Conservation (phyloP, 2,329 filamentous ascomycete species). For the Diplodia seriata region DNA sequence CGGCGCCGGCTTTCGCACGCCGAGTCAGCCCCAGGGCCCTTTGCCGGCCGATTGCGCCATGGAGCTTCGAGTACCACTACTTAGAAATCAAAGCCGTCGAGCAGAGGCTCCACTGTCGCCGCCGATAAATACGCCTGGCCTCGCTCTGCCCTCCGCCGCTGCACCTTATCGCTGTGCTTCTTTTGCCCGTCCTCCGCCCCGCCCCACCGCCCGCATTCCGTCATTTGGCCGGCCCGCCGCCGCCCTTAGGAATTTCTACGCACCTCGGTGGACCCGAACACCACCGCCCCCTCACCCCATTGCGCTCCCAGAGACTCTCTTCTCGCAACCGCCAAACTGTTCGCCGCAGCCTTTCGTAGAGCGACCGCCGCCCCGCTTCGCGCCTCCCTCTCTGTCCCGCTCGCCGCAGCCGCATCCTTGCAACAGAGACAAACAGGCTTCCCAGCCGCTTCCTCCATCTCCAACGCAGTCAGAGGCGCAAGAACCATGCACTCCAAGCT, state of each 20-base stretch:
- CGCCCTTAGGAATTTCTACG: constrained; percentile 27
- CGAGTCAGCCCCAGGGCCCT: constrained; percentile 12
- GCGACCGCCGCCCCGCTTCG: constrained; percentile 67
- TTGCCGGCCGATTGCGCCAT: constrained; percentile 32
- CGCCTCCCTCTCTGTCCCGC: constrained; percentile 74
- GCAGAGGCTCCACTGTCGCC: constrained; percentile 13
- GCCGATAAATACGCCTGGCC: constrained; percentile 27
- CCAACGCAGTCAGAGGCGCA: constrained; percentile 42
- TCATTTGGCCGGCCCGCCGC: constrained; percentile 8
- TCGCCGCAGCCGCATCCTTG: constrained; percentile 73
- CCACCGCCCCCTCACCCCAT: not conserved
- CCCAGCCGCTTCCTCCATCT: constrained; percentile 40
- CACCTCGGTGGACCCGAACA: constrained; percentile 3
- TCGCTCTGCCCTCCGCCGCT: not conserved
- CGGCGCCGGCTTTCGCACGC: constrained; percentile 22
- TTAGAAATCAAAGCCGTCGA: constrained; percentile 31
- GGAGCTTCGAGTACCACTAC: constrained; percentile 32
- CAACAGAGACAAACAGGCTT: constrained; percentile 63
- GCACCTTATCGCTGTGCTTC: constrained; percentile 20
- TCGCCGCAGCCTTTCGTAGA: constrained; percentile 80
- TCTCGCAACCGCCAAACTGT: constrained; percentile 77
- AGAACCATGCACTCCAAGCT: constrained; percentile 90
- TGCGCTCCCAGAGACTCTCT: not conserved
- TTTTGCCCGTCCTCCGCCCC: constrained; percentile 11
- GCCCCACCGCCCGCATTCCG: constrained; percentile 26